Conservation (phyloP, 768 basidiomycete genomes). For the Mycena olivaceomarginata region DNA sequence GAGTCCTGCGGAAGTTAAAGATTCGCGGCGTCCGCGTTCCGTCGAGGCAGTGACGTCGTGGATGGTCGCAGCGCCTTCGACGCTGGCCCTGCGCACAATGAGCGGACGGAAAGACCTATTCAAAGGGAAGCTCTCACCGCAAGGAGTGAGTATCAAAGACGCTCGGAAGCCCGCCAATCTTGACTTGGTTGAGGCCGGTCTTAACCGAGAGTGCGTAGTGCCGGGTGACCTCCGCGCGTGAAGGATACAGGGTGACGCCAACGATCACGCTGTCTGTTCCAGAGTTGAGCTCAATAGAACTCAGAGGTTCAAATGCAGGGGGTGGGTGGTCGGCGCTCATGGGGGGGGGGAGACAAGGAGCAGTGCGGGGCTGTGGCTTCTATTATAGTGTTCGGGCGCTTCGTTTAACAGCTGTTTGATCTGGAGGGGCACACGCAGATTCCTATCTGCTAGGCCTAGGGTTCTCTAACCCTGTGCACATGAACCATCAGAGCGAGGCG, state of each 20-base stretch:
- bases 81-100: conserved; percentile 6
- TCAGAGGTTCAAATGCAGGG: neutral
- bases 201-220: neutral
- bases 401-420: neutral
- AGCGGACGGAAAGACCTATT: neutral
- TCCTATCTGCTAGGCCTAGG: neutral
- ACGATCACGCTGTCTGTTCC: neutral
- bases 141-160: neutral
- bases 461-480: neutral
- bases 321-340: neutral
- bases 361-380: neutral
- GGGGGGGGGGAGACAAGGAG: neutral
- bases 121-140: neutral
- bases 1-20: neutral
- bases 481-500: neutral
- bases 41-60: conserved; percentile 5
- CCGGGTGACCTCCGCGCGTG: neutral
- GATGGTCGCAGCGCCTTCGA: conserved; percentile 10
- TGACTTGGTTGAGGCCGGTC: conserved; percentile 3
- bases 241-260: neutral
- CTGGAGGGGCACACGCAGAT: neutral
- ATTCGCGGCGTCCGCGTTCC: neutral
- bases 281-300: neutral
- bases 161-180: neutral
- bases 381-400: conserved; percentile 1